These are phyloP conservation scores for Panicum miliaceum DNA, from an alignment of 176 grass and related monocot species.

Conservation along the genomic window DNA sequence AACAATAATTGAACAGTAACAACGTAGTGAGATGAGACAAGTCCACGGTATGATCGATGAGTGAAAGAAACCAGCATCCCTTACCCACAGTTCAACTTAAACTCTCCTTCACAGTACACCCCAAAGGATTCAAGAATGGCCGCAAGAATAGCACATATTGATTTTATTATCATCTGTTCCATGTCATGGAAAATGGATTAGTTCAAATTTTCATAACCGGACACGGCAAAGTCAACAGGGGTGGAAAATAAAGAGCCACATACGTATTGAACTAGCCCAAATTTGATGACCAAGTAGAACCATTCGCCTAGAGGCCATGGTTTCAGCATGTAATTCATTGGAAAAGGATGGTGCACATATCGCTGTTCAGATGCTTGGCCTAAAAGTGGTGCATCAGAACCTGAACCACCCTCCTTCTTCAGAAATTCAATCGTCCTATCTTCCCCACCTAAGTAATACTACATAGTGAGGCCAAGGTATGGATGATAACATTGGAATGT, in stretches of 20 bases:
- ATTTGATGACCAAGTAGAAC: constrained; percentile 90
- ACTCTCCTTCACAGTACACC: constrained; percentile 91
- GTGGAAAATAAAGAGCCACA: constrained; percentile 36
- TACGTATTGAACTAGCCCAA: constrained; percentile 96
- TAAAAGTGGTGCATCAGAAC: constrained; percentile 53
- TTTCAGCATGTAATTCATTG: constrained; percentile 89
- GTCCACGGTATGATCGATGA: background rate
- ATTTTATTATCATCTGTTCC: constrained; percentile 86
- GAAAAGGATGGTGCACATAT: constrained; percentile 85
- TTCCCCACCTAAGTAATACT: constrained; percentile 67
- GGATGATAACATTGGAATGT: background rate
- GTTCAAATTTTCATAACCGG: background rate
- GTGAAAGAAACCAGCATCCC: constrained; percentile 18
- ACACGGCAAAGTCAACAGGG: constrained; percentile 18
- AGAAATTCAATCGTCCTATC: constrained; percentile 91
- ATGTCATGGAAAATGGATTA: background rate
- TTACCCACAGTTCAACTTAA: constrained; percentile 93
- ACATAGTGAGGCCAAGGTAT: background rate
- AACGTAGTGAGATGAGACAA: constrained; percentile 17
- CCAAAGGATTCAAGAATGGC: constrained; percentile 88
- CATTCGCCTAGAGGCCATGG: constrained; percentile 80
- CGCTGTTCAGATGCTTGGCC: constrained; percentile 66
- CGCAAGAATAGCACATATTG: constrained; percentile 87
- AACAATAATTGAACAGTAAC: constrained; percentile 5
- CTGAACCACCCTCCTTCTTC: constrained; percentile 64